Evolutionary conservation across 83 land plant species (phyloP).

Genomic region (Picea abies): DNA sequence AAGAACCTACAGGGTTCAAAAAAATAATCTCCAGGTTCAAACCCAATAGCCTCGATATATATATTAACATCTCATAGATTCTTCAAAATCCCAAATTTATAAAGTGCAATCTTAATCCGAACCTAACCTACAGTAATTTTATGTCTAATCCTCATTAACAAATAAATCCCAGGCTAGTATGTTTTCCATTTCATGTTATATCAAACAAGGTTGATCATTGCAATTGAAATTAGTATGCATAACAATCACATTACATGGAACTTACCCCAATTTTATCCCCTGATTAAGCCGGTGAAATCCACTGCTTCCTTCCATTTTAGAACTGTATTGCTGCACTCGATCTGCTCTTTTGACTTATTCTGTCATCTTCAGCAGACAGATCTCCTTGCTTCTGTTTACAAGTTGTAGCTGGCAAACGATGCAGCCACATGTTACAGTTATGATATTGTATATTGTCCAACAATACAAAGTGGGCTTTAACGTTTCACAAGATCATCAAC

Average conservation of each 20-base stretch:
- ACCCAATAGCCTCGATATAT: no score
- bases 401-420: background rate
- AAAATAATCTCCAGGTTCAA: no score
- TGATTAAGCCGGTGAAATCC: background rate
- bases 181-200: background rate
- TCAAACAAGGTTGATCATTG: background rate
- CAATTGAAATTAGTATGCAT: background rate
- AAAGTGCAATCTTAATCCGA: background rate
- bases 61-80: background rate
- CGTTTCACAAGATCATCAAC: background rate
- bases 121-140: background rate
- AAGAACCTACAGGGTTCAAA: no score
- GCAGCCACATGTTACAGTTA: background rate
- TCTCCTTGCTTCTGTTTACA: background rate
- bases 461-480: background rate
- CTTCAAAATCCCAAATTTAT: background rate
- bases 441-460: background rate
- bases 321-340: background rate
- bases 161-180: background rate
- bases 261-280: conserved; percentile 9
- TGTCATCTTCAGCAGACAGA: background rate
- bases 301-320: background rate
- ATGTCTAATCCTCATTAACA: background rate
- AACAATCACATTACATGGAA: background rate
- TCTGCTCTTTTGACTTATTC: background rate